phyloP scores from a whole-genome alignment of 768 basidiomycete genomes.

The Suillus cothurnatus region DNA sequence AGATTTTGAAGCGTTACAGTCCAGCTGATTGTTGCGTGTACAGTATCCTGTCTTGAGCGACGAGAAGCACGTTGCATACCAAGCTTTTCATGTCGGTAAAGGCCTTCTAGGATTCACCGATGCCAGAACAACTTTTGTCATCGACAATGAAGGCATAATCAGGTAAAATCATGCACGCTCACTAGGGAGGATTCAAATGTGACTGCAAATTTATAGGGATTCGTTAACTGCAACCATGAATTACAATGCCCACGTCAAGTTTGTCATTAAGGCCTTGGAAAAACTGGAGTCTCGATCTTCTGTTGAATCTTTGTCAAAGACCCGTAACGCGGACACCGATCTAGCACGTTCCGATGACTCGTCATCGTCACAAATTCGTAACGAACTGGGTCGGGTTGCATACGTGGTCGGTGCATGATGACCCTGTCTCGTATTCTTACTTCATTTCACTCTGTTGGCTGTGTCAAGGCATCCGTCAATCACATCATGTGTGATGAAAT shows the following conservation, averaged over 20 bases:
- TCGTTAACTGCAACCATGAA: conserved; percentile 61
- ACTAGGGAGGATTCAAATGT: conserved; percentile 9
- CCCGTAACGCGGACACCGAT: not conserved
- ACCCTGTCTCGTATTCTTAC: not conserved
- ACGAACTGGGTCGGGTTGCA: conserved; percentile 26
- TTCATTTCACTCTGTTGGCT: not conserved
- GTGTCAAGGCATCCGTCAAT: too few species aligned
- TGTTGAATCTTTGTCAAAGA: not conserved
- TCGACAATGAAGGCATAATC: conserved; percentile 71
- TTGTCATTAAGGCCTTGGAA: conserved; percentile 68
- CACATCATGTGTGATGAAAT: not conserved
- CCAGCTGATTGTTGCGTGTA: not conserved
- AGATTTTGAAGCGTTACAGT: not conserved
- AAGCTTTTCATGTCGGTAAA: conserved; percentile 66
- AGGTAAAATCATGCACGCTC: conserved; percentile 42
- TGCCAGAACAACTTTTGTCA: conserved; percentile 73
- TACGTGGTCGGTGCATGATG: conserved; percentile 22
- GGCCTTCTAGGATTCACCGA: conserved; percentile 66
- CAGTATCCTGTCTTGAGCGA: conserved; percentile 86
- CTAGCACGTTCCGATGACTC: conserved; percentile 10
- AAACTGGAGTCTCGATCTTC: conserved; percentile 35
- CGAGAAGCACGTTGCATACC: conserved; percentile 57
- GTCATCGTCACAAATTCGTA: conserved; percentile 14
- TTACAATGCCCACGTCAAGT: conserved; percentile 67
- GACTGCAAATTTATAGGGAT: conserved; percentile 41